Evolutionary conservation across 164 flowering plant species (phyloP), one percentile per base, ranked within the genome.

Genomic region (Stephania yunnanensis): DNA sequence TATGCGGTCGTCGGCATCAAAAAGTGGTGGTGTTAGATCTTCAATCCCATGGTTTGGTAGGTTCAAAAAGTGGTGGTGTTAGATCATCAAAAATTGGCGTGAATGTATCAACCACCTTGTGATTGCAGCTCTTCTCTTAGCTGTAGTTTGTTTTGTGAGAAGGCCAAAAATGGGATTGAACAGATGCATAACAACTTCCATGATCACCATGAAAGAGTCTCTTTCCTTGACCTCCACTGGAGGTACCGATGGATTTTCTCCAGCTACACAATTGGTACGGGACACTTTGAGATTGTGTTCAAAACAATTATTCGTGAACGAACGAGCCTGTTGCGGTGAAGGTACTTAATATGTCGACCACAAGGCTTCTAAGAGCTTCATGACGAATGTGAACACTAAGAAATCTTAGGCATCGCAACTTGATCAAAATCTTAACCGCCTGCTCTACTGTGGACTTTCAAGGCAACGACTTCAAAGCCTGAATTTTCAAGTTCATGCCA

Each of bases 401-500:
- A 70, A 61, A 55, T n/a, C 45, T 76, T 22, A 53, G 74, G 1
- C 73, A 76, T 6, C 73, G 61, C 0, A 58, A 76, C 61, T 65
- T 76, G 15, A 1, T 76, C 1, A 76, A 70, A 25, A 61, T 76
- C 45, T 4, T 76, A 13, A 70, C 73, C 22, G 46, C 36, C 31
- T 76, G 78, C 78, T 58, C 77, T 69, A 70, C 73, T 30, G 52
- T 68, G 10, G 76, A 74, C 30, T 74, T 31, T 74, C 31, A 74
- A 30, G 76, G 64, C 1, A 44, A 75, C 22, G 78, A 75, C 53
- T 75, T 75, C 68, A 75, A 75, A 75, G n/a, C n/a, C n/a, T n/a
- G n/a, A n/a, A n/a, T n/a, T n/a, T n/a, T n/a, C n/a, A n/a, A n/a
- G n/a, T n/a, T n/a, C n/a, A n/a, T n/a, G n/a, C n/a, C n/a, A n/a